Percentiles rank a stretch among this genome's conserved stretches.
phyloP scores from a whole-genome alignment of 805 yeast genomes.

The Candida tallmaniae region DNA sequence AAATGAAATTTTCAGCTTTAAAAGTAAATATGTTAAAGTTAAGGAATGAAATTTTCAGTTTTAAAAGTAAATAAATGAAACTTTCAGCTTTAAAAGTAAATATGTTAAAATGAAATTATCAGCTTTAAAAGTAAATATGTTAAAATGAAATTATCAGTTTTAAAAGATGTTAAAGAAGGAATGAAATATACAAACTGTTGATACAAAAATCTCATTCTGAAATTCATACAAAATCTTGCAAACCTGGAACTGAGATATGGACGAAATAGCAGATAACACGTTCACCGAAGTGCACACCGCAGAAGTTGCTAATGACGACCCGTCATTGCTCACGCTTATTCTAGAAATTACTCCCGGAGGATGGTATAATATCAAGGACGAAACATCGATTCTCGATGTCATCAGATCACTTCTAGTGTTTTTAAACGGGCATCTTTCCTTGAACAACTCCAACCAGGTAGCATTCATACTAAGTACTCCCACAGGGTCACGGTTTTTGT shows the following conservation, averaged over 20 bases:
- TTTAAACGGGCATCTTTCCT: conserved; percentile 81
- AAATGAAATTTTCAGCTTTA: too few relatives aligned
- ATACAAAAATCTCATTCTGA: too few relatives aligned
- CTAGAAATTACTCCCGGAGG: conserved; percentile 73
- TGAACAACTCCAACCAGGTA: conserved; percentile 79
- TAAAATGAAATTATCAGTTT: too few relatives aligned
- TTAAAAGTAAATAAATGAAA: too few relatives aligned
- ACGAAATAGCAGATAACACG: conserved; percentile 60
- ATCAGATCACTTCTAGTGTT: conserved; percentile 67
- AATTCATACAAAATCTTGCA: too few relatives aligned
- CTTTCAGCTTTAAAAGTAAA: too few relatives aligned
- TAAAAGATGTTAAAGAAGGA: too few relatives aligned
- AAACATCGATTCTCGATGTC: conserved; percentile 52
- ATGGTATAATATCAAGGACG: conserved; percentile 50
- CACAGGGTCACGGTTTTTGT: conserved; percentile 62
- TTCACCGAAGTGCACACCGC: conserved; percentile 33
- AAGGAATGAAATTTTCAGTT: too few relatives aligned
- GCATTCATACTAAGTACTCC: conserved; percentile 77
- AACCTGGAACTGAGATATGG: too few relatives aligned
- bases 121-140: neutral
- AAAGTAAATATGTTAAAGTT: too few relatives aligned
- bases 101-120: too few relatives aligned
- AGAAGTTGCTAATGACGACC: conserved; percentile 39
- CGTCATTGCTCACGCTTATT: conserved; percentile 74
- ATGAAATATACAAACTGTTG: too few relatives aligned